Evolutionary conservation across 176 grass and related monocot species (phyloP).

Genomic region (Bothriochloa decipiens): DNA sequence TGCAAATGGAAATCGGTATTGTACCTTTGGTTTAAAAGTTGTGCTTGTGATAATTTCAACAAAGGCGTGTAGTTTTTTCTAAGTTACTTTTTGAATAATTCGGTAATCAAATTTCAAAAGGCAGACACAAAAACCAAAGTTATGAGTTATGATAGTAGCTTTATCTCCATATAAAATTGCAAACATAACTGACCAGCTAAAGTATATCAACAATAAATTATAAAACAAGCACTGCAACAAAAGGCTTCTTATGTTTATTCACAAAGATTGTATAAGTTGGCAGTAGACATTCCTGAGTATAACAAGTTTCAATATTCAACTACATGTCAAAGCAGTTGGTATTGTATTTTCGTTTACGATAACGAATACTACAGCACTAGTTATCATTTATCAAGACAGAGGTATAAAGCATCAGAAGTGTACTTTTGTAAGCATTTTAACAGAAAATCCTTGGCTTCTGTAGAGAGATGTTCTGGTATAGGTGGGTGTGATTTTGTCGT

Average conservation of each 20-base stretch:
- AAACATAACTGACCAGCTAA: not conserved
- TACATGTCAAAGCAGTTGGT: constrained; percentile 20
- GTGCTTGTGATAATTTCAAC: not conserved
- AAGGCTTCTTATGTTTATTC: constrained; percentile 12
- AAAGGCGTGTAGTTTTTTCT: not conserved
- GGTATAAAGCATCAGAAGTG: constrained; percentile 24
- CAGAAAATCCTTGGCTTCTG: constrained; percentile 89
- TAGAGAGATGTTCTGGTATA: constrained; percentile 92
- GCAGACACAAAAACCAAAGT: not conserved
- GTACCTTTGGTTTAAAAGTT: not conserved
- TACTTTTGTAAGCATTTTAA: constrained; percentile 96
- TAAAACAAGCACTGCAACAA: not conserved
- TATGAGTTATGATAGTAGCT: not conserved
- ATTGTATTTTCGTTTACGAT: constrained; percentile 9
- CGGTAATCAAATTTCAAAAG: not conserved
- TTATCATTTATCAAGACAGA: constrained; percentile 31
- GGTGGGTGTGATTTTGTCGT: constrained; percentile 93
- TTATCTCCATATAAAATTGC: not conserved
- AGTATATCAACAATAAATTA: not conserved
- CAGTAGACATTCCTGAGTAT: constrained; percentile 20
- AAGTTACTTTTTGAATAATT: not conserved
- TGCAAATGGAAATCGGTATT: not conserved
- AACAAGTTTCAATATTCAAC: constrained; percentile 35
- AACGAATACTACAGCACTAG: not conserved
- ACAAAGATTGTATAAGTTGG: constrained; percentile 21